These are phyloP conservation scores for Myriosclerotinia curreyana DNA, from an alignment of 2,329 filamentous ascomycete genomes.

Conservation along the genomic window DNA sequence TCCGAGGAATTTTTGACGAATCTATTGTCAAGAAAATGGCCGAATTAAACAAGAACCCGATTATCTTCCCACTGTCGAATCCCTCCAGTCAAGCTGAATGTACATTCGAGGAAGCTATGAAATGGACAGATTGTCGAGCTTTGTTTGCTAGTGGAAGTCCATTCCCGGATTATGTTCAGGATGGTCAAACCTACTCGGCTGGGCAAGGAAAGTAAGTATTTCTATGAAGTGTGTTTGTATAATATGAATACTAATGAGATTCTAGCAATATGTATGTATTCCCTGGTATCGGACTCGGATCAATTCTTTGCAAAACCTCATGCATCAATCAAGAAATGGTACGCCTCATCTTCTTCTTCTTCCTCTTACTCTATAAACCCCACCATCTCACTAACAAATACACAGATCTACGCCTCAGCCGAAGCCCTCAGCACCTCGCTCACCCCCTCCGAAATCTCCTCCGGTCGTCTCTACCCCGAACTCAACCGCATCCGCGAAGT, in stretches of 20 bases:
- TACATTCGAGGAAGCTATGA: constrained; percentile 68
- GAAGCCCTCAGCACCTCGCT: constrained; percentile 66
- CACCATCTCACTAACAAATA: constrained; percentile 49
- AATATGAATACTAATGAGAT: constrained; percentile 13
- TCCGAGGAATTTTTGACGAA: constrained; percentile 71
- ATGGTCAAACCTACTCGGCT: constrained; percentile 48
- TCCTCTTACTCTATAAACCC: neutral
- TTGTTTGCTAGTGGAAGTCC: constrained; percentile 82
- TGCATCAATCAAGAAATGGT: constrained; percentile 47
- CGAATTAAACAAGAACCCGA: constrained; percentile 64
- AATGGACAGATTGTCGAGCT: constrained; percentile 73
- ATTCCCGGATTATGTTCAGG: constrained; percentile 66
- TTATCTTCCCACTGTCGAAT: constrained; percentile 79
- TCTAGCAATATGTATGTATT: constrained; percentile 88
- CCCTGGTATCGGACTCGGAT: constrained; percentile 79
- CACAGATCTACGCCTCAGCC: constrained; percentile 73
- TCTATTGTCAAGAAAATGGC: constrained; percentile 73
- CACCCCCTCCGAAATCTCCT: constrained; percentile 56
- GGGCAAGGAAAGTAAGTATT: constrained; percentile 47
- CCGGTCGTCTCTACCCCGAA: constrained; percentile 68
- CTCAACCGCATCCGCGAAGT: constrained; percentile 71
- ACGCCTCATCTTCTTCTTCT: neutral
- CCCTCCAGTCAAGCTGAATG: constrained; percentile 82
- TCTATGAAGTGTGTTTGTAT: neutral
- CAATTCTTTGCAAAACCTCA: constrained; percentile 65